A percentile compares a stretch with the other conserved stretches of the same genome.
Conservation (phyloP, 2,329 filamentous ascomycete genomes). For the Fusarium ramigenum region DNA sequence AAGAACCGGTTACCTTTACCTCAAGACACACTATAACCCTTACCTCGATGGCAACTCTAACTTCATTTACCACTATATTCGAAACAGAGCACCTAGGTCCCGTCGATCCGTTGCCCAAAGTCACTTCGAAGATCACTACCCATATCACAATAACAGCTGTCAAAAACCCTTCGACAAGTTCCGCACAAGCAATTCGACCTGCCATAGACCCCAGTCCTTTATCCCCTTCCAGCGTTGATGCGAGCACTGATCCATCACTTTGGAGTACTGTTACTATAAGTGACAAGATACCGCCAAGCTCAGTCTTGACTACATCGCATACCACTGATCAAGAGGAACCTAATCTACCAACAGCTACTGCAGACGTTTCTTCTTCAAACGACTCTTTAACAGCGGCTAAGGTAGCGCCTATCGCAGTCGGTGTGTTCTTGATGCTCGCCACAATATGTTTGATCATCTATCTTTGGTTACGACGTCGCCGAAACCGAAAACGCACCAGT, state of each 20-base stretch:
- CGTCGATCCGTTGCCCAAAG: background rate
- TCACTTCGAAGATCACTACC: background rate
- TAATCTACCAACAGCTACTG: background rate
- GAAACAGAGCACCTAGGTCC: background rate
- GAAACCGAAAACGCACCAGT: background rate
- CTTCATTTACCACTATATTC: background rate
- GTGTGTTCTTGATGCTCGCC: background rate
- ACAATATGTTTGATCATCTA: background rate
- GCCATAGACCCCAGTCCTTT: background rate
- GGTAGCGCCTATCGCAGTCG: background rate
- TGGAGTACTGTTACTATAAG: background rate
- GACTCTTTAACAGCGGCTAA: background rate
- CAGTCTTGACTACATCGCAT: background rate
- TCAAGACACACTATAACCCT: background rate
- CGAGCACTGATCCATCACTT: background rate
- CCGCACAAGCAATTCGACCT: background rate
- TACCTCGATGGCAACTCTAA: background rate
- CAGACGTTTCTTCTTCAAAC: background rate
- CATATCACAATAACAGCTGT: background rate
- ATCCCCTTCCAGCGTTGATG: background rate
- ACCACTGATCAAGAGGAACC: background rate
- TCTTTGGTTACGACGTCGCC: background rate
- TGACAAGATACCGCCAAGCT: background rate
- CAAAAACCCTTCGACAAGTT: background rate
- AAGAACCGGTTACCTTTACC: background rate